These are phyloP conservation scores for Phaseolus lunatus DNA, from an alignment of 306 rosid species.

Conservation along the genomic window DNA sequence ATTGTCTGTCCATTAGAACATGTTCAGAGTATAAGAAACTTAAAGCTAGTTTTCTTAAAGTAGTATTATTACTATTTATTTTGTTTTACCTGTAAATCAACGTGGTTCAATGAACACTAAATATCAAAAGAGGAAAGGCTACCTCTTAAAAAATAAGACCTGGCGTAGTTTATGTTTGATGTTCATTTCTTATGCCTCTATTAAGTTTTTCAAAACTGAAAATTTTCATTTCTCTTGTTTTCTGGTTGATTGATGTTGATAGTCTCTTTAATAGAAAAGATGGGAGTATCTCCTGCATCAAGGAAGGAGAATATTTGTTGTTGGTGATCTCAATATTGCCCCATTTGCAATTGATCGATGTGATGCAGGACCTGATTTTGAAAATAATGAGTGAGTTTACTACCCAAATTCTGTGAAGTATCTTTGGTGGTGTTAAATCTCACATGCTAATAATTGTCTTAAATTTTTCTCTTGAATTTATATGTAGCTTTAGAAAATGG, in stretches of 20 bases:
- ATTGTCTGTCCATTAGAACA: not conserved
- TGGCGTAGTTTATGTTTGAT: constrained; percentile 4
- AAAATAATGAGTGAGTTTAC: constrained; percentile 71
- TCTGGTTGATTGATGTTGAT: constrained; percentile 50
- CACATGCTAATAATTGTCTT: constrained; percentile 22
- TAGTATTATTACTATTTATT: not conserved
- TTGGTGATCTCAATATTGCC: constrained; percentile 98
- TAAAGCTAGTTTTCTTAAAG: not conserved
- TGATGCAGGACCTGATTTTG: constrained; percentile 95
- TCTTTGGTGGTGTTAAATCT: not conserved
- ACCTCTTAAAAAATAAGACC: not conserved
- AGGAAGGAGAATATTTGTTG: constrained; percentile 79
- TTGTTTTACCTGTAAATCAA: constrained; percentile 16
- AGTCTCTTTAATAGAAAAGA: constrained; percentile 73
- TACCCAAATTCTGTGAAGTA: constrained; percentile 41
- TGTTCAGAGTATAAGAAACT: constrained; percentile 33
- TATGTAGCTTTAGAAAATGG: constrained; percentile 88
- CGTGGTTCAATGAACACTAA: constrained; percentile 18
- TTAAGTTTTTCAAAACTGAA: constrained; percentile 29
- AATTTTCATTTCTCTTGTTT: constrained; percentile 10
- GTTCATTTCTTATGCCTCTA: constrained; percentile 32
- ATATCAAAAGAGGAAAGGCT: not conserved
- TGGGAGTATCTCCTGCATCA: constrained; percentile 77
- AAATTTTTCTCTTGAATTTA: constrained; percentile 27
- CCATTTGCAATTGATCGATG: constrained; percentile 85